A percentile compares a stretch with the other conserved stretches of the same genome.
phyloP scores from a whole-genome alignment of 768 basidiomycete genomes.

The Kwoniella sp. region DNA sequence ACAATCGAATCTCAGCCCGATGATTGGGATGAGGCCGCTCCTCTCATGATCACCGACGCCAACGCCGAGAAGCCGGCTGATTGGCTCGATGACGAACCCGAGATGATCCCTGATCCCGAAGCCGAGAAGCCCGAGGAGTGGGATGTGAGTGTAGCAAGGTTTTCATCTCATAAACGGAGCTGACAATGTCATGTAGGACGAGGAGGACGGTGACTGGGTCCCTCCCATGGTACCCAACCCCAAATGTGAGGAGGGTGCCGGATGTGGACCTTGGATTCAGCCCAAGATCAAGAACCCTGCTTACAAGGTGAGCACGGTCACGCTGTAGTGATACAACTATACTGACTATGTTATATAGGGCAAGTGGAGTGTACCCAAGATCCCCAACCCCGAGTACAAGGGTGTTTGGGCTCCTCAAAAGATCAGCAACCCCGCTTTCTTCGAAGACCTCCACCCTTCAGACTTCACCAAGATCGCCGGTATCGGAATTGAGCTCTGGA shows the following conservation, averaged over 20 bases:
- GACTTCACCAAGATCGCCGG: conserved; percentile 89
- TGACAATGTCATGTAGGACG: conserved; percentile 61
- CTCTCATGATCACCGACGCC: conserved; percentile 84
- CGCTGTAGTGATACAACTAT: background rate
- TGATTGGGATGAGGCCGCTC: conserved; percentile 98
- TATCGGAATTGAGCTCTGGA: conserved; percentile 98
- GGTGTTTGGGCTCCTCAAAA: conserved; percentile 89
- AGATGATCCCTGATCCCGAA: conserved; percentile 78
- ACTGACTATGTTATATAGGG: conserved; percentile 60
- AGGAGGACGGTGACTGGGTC: conserved; percentile 99
- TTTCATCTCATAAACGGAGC: too few species aligned
- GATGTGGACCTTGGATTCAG: conserved; percentile 94
- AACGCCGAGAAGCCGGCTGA: conserved; percentile 88
- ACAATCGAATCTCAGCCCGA: conserved; percentile 64
- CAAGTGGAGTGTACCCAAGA: conserved; percentile 92
- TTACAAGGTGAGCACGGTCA: conserved; percentile 65
- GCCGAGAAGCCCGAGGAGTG: conserved; percentile 95
- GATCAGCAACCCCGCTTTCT: conserved; percentile 88
- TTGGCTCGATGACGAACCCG: conserved; percentile 89
- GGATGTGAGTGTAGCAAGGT: conserved; percentile 61
- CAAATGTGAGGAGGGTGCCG: conserved; percentile 82
- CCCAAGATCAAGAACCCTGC: conserved; percentile 86
- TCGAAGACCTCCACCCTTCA: conserved; percentile 80
- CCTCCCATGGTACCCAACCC: conserved; percentile 87
- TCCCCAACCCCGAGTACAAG: conserved; percentile 97